Conservation (phyloP, 805 yeast genomes). For the Blastobotrys chiropterorum region DNA sequence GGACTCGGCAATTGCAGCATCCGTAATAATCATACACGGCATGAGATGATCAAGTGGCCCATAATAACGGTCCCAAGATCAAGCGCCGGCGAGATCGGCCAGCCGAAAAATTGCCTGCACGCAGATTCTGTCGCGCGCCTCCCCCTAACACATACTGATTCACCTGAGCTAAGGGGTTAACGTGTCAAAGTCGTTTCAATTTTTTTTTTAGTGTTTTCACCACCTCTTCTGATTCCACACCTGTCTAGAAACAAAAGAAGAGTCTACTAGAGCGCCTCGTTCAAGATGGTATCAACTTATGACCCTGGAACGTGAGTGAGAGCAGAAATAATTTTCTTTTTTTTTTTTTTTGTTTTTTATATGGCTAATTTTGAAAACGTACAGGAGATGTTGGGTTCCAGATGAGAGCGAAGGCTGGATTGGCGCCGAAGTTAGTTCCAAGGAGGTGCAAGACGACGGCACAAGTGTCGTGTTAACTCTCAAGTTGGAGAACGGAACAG, state of each 20-base stretch:
- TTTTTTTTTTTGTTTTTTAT: too few species aligned
- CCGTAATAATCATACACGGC: too few species aligned
- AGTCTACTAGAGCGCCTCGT: too few species aligned
- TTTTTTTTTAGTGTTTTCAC: background rate
- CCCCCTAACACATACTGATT: background rate
- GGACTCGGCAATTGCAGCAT: too few species aligned
- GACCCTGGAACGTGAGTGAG: conserved; percentile 50
- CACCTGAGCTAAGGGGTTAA: background rate
- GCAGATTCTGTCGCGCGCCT: background rate
- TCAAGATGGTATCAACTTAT: conserved; percentile 36
- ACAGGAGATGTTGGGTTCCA: conserved; percentile 68
- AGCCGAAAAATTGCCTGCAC: background rate
- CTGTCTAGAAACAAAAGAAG: background rate
- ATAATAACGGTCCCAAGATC: too few species aligned
- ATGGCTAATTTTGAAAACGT: background rate
- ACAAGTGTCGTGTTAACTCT: conserved; percentile 46
- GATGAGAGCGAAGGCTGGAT: conserved; percentile 70
- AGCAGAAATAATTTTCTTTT: background rate
- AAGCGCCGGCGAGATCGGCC: background rate
- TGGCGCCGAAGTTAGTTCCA: conserved; percentile 53
- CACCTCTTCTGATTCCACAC: conserved; percentile 8
- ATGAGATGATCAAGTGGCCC: too few species aligned
- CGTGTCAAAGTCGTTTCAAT: conserved; percentile 1
- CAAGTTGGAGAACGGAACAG: conserved; percentile 43
- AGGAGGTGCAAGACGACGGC: conserved; percentile 32